Evolutionary conservation across 176 grass and related monocot species (phyloP).

Genomic region (Oryza glumipatula): DNA sequence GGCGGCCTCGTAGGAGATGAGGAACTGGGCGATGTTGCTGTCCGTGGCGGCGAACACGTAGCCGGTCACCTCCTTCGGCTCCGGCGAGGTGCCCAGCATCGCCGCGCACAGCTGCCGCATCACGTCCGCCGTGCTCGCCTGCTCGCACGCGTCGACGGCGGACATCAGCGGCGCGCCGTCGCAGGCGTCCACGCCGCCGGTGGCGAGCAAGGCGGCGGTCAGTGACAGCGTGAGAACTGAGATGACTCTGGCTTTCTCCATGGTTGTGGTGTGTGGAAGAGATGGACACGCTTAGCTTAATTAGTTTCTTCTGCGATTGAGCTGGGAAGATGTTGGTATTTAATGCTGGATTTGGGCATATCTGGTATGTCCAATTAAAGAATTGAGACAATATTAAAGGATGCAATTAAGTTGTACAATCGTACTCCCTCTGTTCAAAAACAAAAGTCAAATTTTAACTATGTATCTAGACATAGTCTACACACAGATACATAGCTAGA

Average conservation of each 20-base stretch:
- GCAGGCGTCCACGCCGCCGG: background rate
- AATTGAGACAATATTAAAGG: background rate
- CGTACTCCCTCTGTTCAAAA: too few species aligned
- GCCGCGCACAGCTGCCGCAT: too few species aligned
- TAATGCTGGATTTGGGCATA: background rate
- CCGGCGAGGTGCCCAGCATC: background rate
- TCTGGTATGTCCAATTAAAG: too few species aligned
- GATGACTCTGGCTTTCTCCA: background rate
- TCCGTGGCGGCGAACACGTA: background rate
- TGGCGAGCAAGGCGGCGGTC: background rate
- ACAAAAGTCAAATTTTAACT: too few species aligned
- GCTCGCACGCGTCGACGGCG: background rate
- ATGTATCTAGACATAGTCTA: too few species aligned
- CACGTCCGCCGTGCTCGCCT: background rate
- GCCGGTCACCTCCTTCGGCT: background rate
- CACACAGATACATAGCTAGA: too few species aligned
- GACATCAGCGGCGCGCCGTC: background rate
- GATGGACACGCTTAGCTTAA: background rate
- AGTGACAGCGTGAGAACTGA: background rate
- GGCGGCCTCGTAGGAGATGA: too few species aligned
- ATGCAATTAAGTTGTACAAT: background rate
- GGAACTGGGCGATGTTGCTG: background rate
- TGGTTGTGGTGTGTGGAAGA: background rate
- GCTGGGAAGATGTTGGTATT: background rate
- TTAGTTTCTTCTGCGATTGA: background rate